phyloP scores from a whole-genome alignment of 2,329 filamentous ascomycete species.

The Aspergillus pseudotamarii region DNA sequence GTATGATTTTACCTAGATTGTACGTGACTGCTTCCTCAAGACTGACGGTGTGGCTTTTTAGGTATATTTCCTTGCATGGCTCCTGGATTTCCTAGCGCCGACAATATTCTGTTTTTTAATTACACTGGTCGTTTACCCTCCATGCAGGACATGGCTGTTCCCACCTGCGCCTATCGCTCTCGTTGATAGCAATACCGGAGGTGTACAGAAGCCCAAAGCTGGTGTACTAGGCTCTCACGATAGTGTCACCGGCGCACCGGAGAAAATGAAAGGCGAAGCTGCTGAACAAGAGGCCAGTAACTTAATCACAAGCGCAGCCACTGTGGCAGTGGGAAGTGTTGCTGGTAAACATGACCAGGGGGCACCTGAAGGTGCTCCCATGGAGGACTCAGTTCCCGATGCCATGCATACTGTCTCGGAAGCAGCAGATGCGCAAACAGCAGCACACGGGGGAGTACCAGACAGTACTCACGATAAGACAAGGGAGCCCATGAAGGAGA shows the following conservation, averaged over 20 bases:
- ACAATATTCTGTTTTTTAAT: conserved; percentile 62
- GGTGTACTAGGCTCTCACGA: conserved; percentile 76
- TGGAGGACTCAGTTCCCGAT: conserved; percentile 59
- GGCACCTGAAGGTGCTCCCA: conserved; percentile 55
- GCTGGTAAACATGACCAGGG: conserved; percentile 74
- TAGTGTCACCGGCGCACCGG: conserved; percentile 77
- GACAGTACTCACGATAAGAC: conserved; percentile 64
- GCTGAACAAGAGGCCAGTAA: conserved; percentile 82
- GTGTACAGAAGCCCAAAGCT: conserved; percentile 74
- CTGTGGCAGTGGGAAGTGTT: conserved; percentile 74
- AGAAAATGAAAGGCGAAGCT: conserved; percentile 81
- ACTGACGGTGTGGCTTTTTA: conserved; percentile 17
- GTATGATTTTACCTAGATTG: conserved; percentile 51
- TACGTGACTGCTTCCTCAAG: background rate
- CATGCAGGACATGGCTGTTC: conserved; percentile 66
- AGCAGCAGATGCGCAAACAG: conserved; percentile 55
- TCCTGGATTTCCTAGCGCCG: conserved; percentile 70
- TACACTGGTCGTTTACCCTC: conserved; percentile 67
- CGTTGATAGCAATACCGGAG: conserved; percentile 70
- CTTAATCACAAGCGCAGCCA: conserved; percentile 73
- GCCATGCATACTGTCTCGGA: conserved; percentile 43
- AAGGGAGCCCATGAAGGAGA: conserved; percentile 76
- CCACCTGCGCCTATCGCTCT: conserved; percentile 76
- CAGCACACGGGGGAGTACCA: conserved; percentile 54
- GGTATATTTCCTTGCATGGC: conserved; percentile 68